Evolutionary conservation across 2,329 filamentous ascomycete species (phyloP).

Genomic region (Dactylonectria macrodidyma): DNA sequence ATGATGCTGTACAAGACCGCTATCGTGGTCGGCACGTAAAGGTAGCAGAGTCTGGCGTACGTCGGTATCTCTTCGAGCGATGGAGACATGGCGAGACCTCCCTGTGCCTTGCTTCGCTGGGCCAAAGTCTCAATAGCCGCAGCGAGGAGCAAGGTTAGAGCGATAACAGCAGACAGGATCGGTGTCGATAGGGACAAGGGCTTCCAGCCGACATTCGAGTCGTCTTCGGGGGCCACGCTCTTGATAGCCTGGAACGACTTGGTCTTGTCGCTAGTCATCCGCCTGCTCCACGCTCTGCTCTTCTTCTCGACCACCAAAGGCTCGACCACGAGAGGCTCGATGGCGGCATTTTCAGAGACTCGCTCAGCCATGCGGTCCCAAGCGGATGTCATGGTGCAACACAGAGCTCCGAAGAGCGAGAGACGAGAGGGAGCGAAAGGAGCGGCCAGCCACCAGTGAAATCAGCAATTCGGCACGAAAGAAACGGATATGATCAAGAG

Average conservation of each 20-base stretch:
- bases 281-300: conserved; percentile 11
- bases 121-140: conserved; percentile 62
- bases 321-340: conserved; percentile 10
- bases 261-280: conserved; percentile 8
- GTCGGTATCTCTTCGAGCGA: conserved; percentile 53
- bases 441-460: background rate
- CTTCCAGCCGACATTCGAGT: conserved; percentile 35
- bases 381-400: conserved; percentile 17
- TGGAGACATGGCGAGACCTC: conserved; percentile 55
- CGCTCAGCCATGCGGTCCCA: conserved; percentile 18
- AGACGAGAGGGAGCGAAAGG: background rate
- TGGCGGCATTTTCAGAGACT: conserved; percentile 17
- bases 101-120: conserved; percentile 54
- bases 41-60: conserved; percentile 56
- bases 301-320: too few species aligned
- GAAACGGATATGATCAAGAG: background rate
- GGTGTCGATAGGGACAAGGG: conserved; percentile 45
- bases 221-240: background rate
- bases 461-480: background rate
- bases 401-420: background rate
- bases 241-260: background rate
- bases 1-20: conserved; percentile 69
- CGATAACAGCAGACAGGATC: conserved; percentile 55
- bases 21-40: conserved; percentile 68
- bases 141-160: conserved; percentile 58